phyloP scores from a whole-genome alignment of 1,139 yeast genomes.

The Pichia sp. region DNA sequence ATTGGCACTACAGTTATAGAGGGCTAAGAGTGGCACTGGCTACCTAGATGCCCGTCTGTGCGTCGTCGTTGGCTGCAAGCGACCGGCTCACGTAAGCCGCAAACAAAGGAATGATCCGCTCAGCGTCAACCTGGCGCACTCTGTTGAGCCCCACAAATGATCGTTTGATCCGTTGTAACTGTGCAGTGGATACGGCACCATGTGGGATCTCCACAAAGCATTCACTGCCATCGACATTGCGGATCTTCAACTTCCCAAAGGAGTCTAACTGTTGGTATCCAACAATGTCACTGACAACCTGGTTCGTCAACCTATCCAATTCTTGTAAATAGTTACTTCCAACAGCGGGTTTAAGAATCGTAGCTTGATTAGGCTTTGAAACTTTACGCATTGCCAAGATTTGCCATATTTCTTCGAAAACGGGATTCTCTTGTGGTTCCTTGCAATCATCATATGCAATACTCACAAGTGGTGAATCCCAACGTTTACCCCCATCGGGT shows the following conservation, averaged over 20 bases:
- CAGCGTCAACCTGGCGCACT: conserved; percentile 62
- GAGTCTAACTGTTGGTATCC: conserved; percentile 55
- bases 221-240: conserved; percentile 20
- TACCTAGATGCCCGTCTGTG: no score
- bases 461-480: conserved; percentile 92
- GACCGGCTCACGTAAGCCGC: conserved; percentile 70
- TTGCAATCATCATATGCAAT: conserved; percentile 45
- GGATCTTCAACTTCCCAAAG: conserved; percentile 37
- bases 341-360: conserved; percentile 63
- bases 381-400: conserved; percentile 57
- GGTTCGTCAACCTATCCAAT: conserved; percentile 65
- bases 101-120: conserved; percentile 63
- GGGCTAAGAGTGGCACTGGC: no score
- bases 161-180: conserved; percentile 75
- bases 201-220: conserved; percentile 19
- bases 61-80: no score
- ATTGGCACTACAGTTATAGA: no score
- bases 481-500: conserved; percentile 76
- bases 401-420: conserved; percentile 67
- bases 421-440: conserved; percentile 50
- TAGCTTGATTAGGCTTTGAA: conserved; percentile 71
- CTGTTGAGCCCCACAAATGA: conserved; percentile 74
- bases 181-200: conserved; percentile 50
- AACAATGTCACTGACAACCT: conserved; percentile 49
- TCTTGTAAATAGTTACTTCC: conserved; percentile 72